Evolutionary conservation across 2,329 filamentous ascomycete species (phyloP), one percentile per base, ranked within the genome.

Genomic region (Harringtonia aguacate): DNA sequence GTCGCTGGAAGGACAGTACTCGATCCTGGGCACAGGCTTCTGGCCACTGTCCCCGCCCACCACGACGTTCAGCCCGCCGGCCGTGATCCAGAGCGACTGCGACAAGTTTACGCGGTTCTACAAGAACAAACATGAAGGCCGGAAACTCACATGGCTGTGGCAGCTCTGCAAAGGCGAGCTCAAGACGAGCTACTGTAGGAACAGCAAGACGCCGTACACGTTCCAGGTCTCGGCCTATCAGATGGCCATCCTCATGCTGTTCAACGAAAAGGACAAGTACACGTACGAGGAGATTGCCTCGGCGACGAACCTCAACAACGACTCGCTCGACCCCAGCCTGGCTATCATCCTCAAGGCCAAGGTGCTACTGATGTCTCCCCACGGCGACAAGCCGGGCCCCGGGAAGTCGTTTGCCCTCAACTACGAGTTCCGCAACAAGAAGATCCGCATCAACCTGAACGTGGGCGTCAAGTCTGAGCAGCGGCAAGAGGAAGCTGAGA

Each of bases 221-320:
- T 94, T 98, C 71, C 88, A 95, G 61, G 94, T 98, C 12, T 97
- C 90, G 3, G 89, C 90, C 3, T 98, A 92, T 59, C 92, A 98
- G 63, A 95, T 98, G 88, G 90, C 88, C 1, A 88, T 98, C 46
- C 72, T 98, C 24, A 68, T 98, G 39, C 71, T 97, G 21, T 98
- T 95, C 71, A 98, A 98, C 60, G 89, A 97, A 53, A 81, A 78
- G 53, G 88, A 95, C 50, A 81, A 73, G 12, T 75, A 95, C 52
- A 79, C 79, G 27, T 97, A 95, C 61, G 84, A 94, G 30, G 88
- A 95, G 52, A 94, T 97, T 50, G 72, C 81, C 33, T 81, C 81
- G 52, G 80, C 82, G 14, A 97, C 92, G 3, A 79, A 83, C 50
- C 71, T 98, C 34, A 81, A 78, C 50, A 74, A 75, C 52, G 92